These are phyloP conservation scores for Lasiosphaeris hirsuta DNA, from an alignment of 495 filamentous ascomycete genomes.

Conservation along the genomic window DNA sequence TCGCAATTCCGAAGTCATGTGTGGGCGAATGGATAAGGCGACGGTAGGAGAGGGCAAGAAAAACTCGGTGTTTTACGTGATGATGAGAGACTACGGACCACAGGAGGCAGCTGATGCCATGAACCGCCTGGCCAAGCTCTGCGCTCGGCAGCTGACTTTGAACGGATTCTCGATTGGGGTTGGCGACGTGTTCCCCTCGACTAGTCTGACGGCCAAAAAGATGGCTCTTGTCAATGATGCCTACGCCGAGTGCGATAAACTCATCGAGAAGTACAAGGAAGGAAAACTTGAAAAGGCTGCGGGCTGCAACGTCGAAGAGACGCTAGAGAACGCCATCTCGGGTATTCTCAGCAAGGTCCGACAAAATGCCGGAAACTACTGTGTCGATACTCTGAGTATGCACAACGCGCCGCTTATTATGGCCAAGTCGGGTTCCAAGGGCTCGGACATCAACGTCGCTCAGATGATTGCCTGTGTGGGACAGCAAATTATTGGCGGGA, in stretches of 20 bases:
- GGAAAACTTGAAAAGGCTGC: conserved; percentile 77
- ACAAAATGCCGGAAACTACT: conserved; percentile 84
- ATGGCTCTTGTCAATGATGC: conserved; percentile 70
- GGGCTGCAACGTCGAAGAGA: conserved; percentile 86
- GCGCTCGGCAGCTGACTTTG: conserved; percentile 81
- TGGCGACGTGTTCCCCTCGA: conserved; percentile 82
- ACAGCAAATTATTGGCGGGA: conserved; percentile 93
- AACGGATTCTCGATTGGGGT: conserved; percentile 96
- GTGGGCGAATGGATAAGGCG: conserved; percentile 95
- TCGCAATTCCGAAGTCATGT: conserved; percentile 97
- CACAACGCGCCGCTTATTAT: conserved; percentile 95
- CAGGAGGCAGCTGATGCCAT: conserved; percentile 85
- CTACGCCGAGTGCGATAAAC: conserved; percentile 74
- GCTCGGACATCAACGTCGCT: conserved; percentile 95
- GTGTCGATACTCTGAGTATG: conserved; percentile 82
- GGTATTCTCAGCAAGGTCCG: conserved; percentile 89
- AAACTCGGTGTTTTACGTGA: conserved; percentile 94
- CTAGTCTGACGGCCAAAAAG: conserved; percentile 64
- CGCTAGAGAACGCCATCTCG: conserved; percentile 85
- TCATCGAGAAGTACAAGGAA: conserved; percentile 76
- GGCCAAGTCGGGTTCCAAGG: conserved; percentile 94
- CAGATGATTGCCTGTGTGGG: conserved; percentile 98
- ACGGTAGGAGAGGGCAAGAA: conserved; percentile 96
- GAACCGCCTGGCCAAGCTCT: conserved; percentile 90
- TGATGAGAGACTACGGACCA: conserved; percentile 89